Percentiles rank a stretch among this genome's conserved stretches.
These are phyloP conservation scores for Ciborinia camelliae DNA, from an alignment of 2,329 filamentous ascomycete genomes.

Conservation along the genomic window DNA sequence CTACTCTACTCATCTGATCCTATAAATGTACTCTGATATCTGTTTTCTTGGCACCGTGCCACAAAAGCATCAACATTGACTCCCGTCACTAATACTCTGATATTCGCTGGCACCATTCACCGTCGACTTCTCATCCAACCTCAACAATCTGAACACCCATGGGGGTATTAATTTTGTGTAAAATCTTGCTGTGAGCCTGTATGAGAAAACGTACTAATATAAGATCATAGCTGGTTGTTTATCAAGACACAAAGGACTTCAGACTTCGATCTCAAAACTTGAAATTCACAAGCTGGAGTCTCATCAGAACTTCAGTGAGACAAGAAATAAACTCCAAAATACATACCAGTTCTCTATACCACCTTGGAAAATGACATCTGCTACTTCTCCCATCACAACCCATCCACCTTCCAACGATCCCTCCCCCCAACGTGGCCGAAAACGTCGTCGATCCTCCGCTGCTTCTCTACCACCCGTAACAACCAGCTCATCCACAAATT, in stretches of 20 bases:
- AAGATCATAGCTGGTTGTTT: neutral
- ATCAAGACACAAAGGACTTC: neutral
- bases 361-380: conserved; percentile 2
- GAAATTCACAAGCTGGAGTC: neutral
- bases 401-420: neutral
- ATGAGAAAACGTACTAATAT: neutral
- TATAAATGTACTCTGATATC: neutral
- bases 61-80: neutral
- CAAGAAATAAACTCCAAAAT: neutral
- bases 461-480: conserved; percentile 21
- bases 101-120: conserved; percentile 16
- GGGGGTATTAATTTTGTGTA: neutral
- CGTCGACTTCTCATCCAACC: neutral
- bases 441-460: conserved; percentile 32
- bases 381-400: neutral
- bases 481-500: conserved; percentile 27
- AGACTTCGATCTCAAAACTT: neutral
- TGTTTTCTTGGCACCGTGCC: neutral
- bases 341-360: neutral
- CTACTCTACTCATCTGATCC: neutral
- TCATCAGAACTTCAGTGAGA: neutral
- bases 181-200: too few relatives aligned
- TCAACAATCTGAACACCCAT: neutral
- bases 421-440: conserved; percentile 30
- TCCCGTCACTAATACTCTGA: neutral